A percentile compares a stretch with the other conserved stretches of the same genome.
Conservation (phyloP, 345 rosid genomes). For the Mallotus nudiflorus region DNA sequence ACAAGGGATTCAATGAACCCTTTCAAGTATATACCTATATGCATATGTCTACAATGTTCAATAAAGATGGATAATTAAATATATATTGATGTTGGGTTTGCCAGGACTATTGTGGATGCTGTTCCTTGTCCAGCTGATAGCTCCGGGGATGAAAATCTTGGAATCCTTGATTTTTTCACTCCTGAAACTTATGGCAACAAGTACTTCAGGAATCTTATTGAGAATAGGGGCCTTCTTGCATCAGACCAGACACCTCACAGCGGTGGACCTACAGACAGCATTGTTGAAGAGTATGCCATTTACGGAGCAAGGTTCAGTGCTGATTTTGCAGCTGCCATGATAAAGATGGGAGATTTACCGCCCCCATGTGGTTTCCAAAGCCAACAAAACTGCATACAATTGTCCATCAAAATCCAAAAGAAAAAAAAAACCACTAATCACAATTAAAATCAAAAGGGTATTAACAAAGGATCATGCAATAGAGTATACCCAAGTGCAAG, state of each 20-base stretch:
- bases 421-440: too few species aligned
- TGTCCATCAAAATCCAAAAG: too few species aligned
- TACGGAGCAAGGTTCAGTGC: background rate
- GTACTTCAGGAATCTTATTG: background rate
- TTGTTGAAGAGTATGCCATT: conserved; percentile 2
- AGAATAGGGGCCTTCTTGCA: background rate
- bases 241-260: conserved; percentile 6
- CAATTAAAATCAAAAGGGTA: too few species aligned
- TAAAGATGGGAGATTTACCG: background rate
- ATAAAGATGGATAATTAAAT: background rate
- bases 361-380: background rate
- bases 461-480: too few species aligned
- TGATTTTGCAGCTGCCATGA: conserved; percentile 3
- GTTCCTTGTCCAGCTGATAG: conserved; percentile 12
- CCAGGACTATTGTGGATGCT: background rate
- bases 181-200: background rate
- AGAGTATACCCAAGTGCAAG: too few species aligned
- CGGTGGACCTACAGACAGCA: too few species aligned
- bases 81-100: conserved; percentile 5
- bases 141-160: background rate
- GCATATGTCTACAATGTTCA: too few species aligned
- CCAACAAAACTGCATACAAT: too few species aligned
- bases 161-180: background rate
- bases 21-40: background rate
- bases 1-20: background rate